Evolutionary conservation across 1,139 yeast genomes (phyloP).

Genomic region (Kodamaea fungicola): DNA sequence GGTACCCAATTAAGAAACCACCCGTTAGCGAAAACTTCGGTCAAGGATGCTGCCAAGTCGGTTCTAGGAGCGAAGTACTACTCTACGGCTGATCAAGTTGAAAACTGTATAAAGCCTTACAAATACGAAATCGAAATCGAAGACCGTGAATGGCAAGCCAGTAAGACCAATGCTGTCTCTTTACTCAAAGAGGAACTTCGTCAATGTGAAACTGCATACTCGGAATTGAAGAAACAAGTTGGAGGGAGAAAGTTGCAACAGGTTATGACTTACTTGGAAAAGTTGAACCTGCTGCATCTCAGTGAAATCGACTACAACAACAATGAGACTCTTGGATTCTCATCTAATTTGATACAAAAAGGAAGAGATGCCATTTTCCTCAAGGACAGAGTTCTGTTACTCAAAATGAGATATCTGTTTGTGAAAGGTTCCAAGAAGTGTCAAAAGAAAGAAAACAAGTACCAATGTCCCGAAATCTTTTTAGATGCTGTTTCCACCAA

Average conservation of each 20-base stretch:
- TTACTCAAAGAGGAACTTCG: slow-evolving; percentile 79
- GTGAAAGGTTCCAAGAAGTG: slow-evolving; percentile 72
- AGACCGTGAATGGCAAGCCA: slow-evolving; percentile 85
- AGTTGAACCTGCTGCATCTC: slow-evolving; percentile 40
- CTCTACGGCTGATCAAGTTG: slow-evolving; percentile 97
- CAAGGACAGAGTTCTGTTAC: slow-evolving; percentile 66
- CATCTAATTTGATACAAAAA: slow-evolving; percentile 61
- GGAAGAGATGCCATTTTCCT: slow-evolving; percentile 88
- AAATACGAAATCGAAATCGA: slow-evolving; percentile 96
- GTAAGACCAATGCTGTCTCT: slow-evolving; percentile 73
- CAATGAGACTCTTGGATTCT: slow-evolving; percentile 74
- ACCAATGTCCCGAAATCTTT: slow-evolving; percentile 91
- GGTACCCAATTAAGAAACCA: slow-evolving; percentile 77
- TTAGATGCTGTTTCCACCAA: slow-evolving; percentile 91
- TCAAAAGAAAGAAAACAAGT: slow-evolving; percentile 73
- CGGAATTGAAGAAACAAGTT: slow-evolving; percentile 61
- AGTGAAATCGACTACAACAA: slow-evolving; percentile 42
- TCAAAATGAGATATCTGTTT: slow-evolving; percentile 73
- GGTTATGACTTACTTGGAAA: slow-evolving; percentile 71
- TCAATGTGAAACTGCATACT: slow-evolving; percentile 72
- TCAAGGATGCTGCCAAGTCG: slow-evolving; percentile 78
- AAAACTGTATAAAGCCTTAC: slow-evolving; percentile 95
- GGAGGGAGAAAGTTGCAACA: slow-evolving; percentile 84
- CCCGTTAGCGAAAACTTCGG: slow-evolving; percentile 78
- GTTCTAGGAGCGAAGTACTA: slow-evolving; percentile 77